These are phyloP conservation scores for Camelina hispida DNA, from an alignment of 345 rosid species.

Conservation along the genomic window DNA sequence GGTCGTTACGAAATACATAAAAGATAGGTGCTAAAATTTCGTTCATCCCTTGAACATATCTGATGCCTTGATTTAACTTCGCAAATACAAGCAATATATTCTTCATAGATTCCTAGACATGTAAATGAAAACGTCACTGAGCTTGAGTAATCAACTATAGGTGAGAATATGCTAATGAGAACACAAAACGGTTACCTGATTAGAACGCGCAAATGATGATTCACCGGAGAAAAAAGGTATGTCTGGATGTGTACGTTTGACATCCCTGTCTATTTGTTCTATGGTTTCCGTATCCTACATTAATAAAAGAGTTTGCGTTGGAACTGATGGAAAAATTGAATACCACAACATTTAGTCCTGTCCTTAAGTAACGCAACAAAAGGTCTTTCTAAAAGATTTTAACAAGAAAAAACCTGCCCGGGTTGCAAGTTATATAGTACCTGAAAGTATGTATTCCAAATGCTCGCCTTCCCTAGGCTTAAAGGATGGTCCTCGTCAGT, in stretches of 20 bases:
- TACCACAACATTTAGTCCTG: conserved; percentile 5
- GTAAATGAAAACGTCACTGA: conserved; percentile 33
- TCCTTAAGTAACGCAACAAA: neutral
- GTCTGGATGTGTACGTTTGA: conserved; percentile 97
- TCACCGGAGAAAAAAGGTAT: conserved; percentile 92
- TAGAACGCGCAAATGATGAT: conserved; percentile 68
- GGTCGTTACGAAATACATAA: conserved; percentile 86
- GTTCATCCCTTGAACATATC: conserved; percentile 99
- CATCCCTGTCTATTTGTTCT: conserved; percentile 97
- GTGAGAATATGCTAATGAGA: conserved; percentile 19
- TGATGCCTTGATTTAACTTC: conserved; percentile 95
- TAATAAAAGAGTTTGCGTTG: conserved; percentile 15
- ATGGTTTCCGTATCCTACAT: conserved; percentile 83
- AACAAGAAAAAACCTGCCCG: neutral
- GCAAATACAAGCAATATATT: conserved; percentile 86
- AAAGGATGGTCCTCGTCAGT: conserved; percentile 94
- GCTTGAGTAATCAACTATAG: conserved; percentile 27
- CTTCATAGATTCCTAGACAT: conserved; percentile 84
- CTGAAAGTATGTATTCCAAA: conserved; percentile 98
- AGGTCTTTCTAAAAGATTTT: conserved; percentile 7
- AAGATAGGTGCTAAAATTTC: conserved; percentile 92
- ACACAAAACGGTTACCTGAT: conserved; percentile 63
- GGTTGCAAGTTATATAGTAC: conserved; percentile 47
- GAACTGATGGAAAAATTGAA: conserved; percentile 7
- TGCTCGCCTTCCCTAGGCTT: conserved; percentile 86